Evolutionary conservation across 2,329 filamentous ascomycete genomes (phyloP), one percentile per base, ranked within the genome.

Genomic region (Fusarium sarcochroum): DNA sequence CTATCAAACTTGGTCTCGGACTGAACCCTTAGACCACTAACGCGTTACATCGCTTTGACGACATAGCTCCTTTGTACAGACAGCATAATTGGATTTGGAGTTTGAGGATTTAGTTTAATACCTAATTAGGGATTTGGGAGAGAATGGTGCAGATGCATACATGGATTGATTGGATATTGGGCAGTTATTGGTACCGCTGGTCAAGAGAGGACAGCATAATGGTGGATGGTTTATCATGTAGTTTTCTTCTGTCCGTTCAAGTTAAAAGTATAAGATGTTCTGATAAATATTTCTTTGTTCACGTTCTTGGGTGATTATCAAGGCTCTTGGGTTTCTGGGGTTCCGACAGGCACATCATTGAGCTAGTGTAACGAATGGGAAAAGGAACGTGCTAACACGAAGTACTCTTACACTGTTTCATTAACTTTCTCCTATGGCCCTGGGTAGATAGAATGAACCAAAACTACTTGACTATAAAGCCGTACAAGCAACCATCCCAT

Each of bases 71-170:
- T 63, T 70, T 69, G 56, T 67, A 70, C 44, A 51, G 66, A 47
- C 46, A 47, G 52, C 46, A 64, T 65, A 55, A 56, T 66, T 35
- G 20, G 20, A 44, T 58, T 57, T 34, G 67, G 67, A 61, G 63
- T 61, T 70, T 63, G 41, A 46, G 34, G 53, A 49, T 70, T 56
- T 27, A 48, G 23, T 35, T 63, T 57, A 65, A 68, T 68, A 68
- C 40, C 58, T 68, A 68, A 70, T 68, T 42, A 25, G 27, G 54
- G 61, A 5, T 21, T 47, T 6, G 23, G 44, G 25, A 44, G 34
- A 40, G 34, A 30, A 53, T 50, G 47, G 56, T 40, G 72, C 58
- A 53, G 27, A 51, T 47, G 54, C 20, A 58, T 54, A 50, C 21
- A 41, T 50, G 58, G 37, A 20, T 54, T 51, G 44, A 30, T 34